Conservation (phyloP, 1,139 yeast species). For the Magnusiomyces sp. region DNA sequence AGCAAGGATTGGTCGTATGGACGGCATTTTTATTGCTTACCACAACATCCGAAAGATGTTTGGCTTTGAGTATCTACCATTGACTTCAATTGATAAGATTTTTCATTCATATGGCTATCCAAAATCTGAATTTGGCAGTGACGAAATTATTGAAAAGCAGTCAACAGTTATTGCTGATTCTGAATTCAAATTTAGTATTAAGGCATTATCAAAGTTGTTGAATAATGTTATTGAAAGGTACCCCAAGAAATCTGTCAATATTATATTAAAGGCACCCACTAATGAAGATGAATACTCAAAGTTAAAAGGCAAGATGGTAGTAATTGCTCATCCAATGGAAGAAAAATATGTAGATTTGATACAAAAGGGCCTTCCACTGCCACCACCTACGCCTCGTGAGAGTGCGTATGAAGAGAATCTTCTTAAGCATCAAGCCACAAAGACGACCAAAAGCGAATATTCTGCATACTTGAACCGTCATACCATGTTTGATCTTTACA, state of each 20-base stretch:
- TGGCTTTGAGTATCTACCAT: slow-evolving; percentile 84
- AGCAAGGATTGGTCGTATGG: slow-evolving; percentile 94
- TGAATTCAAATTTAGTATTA: slow-evolving; percentile 61
- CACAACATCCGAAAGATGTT: slow-evolving; percentile 75
- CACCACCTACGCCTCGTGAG: background rate
- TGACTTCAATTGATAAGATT: slow-evolving; percentile 58
- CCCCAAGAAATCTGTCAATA: slow-evolving; percentile 22
- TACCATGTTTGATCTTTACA: slow-evolving; percentile 8
- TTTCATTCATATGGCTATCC: slow-evolving; percentile 36
- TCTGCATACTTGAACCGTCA: slow-evolving; percentile 8
- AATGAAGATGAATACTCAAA: slow-evolving; percentile 13
- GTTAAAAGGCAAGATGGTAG: slow-evolving; percentile 16
- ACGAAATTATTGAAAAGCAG: slow-evolving; percentile 17
- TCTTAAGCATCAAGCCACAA: no score
- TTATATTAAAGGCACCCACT: slow-evolving; percentile 23
- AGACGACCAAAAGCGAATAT: no score
- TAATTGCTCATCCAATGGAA: slow-evolving; percentile 30
- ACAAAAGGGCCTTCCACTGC: slow-evolving; percentile 16
- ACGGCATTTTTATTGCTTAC: slow-evolving; percentile 86
- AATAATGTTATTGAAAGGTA: slow-evolving; percentile 32
- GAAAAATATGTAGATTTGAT: slow-evolving; percentile 22
- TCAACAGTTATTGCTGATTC: slow-evolving; percentile 55
- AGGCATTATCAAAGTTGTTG: slow-evolving; percentile 48
- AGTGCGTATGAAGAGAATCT: no score
- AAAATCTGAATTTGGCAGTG: background rate